phyloP scores from a whole-genome alignment of 176 grass and related monocot genomes.

The Oryza australiensis region DNA sequence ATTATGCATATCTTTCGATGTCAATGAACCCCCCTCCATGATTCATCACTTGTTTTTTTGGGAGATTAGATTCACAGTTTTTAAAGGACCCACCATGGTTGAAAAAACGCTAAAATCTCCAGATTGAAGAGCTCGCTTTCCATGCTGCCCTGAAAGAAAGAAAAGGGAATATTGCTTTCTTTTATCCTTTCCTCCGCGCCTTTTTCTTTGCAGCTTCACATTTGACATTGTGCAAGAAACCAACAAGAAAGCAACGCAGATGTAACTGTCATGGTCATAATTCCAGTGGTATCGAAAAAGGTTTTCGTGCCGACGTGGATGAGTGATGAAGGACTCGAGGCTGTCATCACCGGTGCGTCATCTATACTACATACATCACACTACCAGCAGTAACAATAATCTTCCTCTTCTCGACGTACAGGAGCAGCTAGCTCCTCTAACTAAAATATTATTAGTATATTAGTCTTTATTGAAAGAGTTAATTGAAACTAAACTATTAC shows the following conservation, averaged over 20 bases:
- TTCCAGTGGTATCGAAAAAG: constrained; percentile 10
- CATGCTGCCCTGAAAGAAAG: background rate
- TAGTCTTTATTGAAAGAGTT: too few species aligned
- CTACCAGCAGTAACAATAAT: background rate
- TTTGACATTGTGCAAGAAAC: constrained; percentile 42
- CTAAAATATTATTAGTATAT: too few species aligned
- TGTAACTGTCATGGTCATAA: background rate
- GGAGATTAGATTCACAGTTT: background rate
- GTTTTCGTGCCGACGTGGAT: background rate
- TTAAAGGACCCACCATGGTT: background rate
- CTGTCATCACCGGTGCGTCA: constrained; percentile 15
- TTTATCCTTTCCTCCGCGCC: background rate
- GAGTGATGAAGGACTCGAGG: background rate
- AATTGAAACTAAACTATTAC: too few species aligned
- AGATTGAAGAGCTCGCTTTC: background rate
- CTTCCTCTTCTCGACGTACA: background rate
- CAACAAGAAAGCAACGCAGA: constrained; percentile 27
- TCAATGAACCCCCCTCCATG: background rate
- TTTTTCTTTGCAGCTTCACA: constrained; percentile 32
- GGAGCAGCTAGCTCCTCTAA: too few species aligned
- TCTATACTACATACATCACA: background rate
- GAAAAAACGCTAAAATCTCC: constrained; percentile 2
- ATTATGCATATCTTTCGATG: background rate
- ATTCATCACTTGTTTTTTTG: background rate
- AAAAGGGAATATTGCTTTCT: background rate